A percentile compares a stretch with the other conserved stretches of the same genome.
Evolutionary conservation across 176 grass and related monocot species (phyloP).

Genomic region (Olyra latifolia): DNA sequence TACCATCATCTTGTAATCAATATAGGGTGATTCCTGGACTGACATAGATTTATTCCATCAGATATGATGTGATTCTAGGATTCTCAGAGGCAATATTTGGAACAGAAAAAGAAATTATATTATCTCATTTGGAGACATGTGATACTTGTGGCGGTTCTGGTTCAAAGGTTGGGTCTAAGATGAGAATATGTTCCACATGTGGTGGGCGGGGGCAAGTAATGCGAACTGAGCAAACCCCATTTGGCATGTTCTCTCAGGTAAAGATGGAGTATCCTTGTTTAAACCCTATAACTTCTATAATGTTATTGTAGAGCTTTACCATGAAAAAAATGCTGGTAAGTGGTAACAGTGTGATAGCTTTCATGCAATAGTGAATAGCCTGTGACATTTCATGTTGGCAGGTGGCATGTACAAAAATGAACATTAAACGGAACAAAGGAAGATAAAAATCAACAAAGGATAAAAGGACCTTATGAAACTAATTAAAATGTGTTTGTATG

Average conservation of each 20-base stretch:
- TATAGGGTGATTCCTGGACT: slow-evolving; percentile 32
- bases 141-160: slow-evolving; percentile 82
- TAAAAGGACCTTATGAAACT: background rate
- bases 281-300: background rate
- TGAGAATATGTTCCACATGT: slow-evolving; percentile 90
- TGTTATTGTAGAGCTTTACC: background rate
- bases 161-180: slow-evolving; percentile 86
- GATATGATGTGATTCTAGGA: slow-evolving; percentile 87
- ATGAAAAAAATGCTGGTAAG: background rate
- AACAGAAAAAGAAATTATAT: slow-evolving; percentile 88
- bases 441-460: background rate
- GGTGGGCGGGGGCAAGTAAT: slow-evolving; percentile 97
- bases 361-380: background rate
- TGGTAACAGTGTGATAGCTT: background rate
- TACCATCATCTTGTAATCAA: slow-evolving; percentile 15
- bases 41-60: slow-evolving; percentile 40
- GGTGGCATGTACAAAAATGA: background rate
- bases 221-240: slow-evolving; percentile 97
- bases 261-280: slow-evolving; percentile 25
- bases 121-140: slow-evolving; percentile 97
- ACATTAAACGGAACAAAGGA: background rate
- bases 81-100: slow-evolving; percentile 98
- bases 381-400: background rate
- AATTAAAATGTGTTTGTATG: background rate
- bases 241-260: slow-evolving; percentile 99